Percentiles rank a stretch among this genome's conserved stretches.
Conservation (phyloP, 2,329 filamentous ascomycete species). For the Talaromyces funiculosus region DNA sequence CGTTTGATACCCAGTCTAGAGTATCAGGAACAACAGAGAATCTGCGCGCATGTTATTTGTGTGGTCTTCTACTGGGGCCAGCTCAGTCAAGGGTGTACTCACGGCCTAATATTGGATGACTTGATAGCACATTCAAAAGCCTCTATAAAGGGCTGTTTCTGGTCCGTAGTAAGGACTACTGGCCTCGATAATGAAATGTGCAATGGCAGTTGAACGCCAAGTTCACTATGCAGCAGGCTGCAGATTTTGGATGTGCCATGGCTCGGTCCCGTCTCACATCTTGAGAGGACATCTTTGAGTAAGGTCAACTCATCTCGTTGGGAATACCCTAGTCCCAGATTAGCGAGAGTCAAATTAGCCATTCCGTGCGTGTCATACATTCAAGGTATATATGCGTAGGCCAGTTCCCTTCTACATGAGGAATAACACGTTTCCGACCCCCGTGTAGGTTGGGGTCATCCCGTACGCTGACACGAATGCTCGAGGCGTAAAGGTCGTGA, state of each 20-base stretch:
- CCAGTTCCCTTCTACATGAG: constrained; percentile 87
- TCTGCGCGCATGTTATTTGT: constrained; percentile 31
- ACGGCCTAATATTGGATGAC: constrained; percentile 41
- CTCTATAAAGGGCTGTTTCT: constrained; percentile 63
- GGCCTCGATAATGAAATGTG: constrained; percentile 89
- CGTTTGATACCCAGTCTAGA: constrained; percentile 62
- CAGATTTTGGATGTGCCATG: constrained; percentile 46
- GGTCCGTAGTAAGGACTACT: constrained; percentile 65
- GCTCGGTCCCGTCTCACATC: constrained; percentile 34
- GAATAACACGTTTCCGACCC: constrained; percentile 73
- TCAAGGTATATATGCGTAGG: constrained; percentile 88
- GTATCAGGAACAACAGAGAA: constrained; percentile 44
- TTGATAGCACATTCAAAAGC: constrained; percentile 46
- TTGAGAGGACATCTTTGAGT: constrained; percentile 27
- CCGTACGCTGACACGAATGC: constrained; percentile 66
- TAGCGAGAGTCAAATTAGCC: background rate
- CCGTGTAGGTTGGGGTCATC: constrained; percentile 84
- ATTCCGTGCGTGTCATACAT: constrained; percentile 56
- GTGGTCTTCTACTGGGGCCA: background rate
- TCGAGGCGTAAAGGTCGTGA: constrained; percentile 83
- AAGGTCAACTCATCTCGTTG: constrained; percentile 28
- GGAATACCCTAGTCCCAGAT: constrained; percentile 35
- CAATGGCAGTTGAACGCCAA: constrained; percentile 71
- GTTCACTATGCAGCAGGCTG: constrained; percentile 68
- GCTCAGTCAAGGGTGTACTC: constrained; percentile 21